phyloP scores from a whole-genome alignment of 305 asterid species.

The Solanum aculeatissimum region DNA sequence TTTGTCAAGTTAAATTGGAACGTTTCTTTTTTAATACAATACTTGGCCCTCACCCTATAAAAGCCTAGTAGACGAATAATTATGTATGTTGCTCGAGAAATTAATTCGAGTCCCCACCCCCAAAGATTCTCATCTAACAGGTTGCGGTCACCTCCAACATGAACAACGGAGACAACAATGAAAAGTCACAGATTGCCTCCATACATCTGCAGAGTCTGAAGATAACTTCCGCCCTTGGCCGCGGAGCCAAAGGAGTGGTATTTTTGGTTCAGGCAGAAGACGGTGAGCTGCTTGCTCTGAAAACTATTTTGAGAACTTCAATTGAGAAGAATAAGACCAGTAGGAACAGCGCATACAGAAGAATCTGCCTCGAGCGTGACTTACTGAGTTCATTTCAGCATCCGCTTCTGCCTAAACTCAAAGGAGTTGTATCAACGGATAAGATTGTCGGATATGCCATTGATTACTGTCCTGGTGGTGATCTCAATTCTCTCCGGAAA shows the following conservation, averaged over 20 bases:
- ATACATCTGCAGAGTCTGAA: slow-evolving; percentile 37
- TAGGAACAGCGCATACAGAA: slow-evolving; percentile 23
- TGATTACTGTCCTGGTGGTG: slow-evolving; percentile 88
- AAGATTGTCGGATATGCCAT: slow-evolving; percentile 71
- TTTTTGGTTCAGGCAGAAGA: slow-evolving; percentile 45
- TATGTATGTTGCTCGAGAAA: not conserved
- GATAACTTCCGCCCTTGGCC: slow-evolving; percentile 62
- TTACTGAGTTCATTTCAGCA: slow-evolving; percentile 45
- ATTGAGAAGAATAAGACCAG: slow-evolving; percentile 31
- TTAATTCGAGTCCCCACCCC: not conserved
- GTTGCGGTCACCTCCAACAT: slow-evolving; percentile 8
- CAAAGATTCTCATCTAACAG: not conserved
- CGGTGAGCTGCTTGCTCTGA: slow-evolving; percentile 59
- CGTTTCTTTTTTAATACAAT: too few species aligned
- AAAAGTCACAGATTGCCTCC: not conserved
- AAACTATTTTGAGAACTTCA: slow-evolving; percentile 46
- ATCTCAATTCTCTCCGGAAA: slow-evolving; percentile 57
- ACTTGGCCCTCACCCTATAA: not conserved
- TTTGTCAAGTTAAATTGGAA: too few species aligned
- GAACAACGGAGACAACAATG: slow-evolving; percentile 22
- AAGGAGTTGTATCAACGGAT: slow-evolving; percentile 58
- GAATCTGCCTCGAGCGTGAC: slow-evolving; percentile 52
- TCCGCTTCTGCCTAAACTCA: slow-evolving; percentile 79
- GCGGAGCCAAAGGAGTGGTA: slow-evolving; percentile 94
- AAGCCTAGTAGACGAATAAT: not conserved